These are phyloP conservation scores for Maudiozyma turicensis DNA, from an alignment of 805 yeast species.

Conservation along the genomic window DNA sequence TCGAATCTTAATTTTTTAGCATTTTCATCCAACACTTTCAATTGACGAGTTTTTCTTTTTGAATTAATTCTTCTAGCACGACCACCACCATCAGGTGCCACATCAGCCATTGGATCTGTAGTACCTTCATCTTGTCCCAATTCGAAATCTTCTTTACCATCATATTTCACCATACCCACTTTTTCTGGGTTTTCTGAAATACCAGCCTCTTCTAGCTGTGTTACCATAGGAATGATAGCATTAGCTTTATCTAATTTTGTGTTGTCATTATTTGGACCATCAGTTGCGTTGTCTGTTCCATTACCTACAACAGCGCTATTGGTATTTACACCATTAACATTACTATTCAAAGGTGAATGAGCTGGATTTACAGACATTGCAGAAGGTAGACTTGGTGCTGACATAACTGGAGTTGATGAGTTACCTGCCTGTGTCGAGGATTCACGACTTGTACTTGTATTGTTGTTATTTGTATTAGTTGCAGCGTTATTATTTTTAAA, in stretches of 20 bases:
- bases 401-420: background rate
- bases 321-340: background rate
- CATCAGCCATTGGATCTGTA: slow-evolving; percentile 42
- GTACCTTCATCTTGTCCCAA: slow-evolving; percentile 33
- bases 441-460: background rate
- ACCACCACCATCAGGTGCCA: slow-evolving; percentile 91
- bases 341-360: background rate
- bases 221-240: slow-evolving; percentile 10
- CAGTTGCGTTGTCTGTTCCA: background rate
- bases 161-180: slow-evolving; percentile 34
- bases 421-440: background rate
- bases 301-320: background rate
- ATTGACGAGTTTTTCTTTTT: slow-evolving; percentile 78
- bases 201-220: slow-evolving; percentile 32
- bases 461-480: background rate
- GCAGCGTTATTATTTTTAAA: background rate
- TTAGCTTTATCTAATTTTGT: slow-evolving; percentile 1
- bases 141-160: slow-evolving; percentile 32
- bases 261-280: background rate
- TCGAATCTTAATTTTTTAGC: slow-evolving; percentile 83
- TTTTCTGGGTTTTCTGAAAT: slow-evolving; percentile 29
- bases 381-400: background rate
- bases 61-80: slow-evolving; percentile 47
- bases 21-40: slow-evolving; percentile 69
- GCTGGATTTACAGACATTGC: background rate